A percentile compares a stretch with the other conserved stretches of the same genome.
phyloP scores from a whole-genome alignment of 2,329 filamentous ascomycete genomes.

The Epichloe amarillans region DNA sequence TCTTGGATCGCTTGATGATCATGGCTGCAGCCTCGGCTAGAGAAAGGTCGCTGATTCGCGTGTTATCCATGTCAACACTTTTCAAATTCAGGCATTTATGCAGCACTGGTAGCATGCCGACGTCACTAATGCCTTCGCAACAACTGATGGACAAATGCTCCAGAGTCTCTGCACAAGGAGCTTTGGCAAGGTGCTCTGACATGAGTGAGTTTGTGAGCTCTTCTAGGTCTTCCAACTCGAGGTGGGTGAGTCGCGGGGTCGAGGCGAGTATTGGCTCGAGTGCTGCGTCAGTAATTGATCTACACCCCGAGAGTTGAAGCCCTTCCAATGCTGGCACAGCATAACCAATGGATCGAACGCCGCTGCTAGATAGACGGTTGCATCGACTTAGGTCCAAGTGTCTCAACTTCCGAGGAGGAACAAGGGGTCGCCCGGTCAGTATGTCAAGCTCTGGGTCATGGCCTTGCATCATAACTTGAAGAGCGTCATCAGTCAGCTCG shows the following conservation, averaged over 20 bases:
- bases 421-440: slow-evolving; percentile 61
- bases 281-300: slow-evolving; percentile 57
- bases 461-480: slow-evolving; percentile 66
- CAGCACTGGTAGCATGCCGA: slow-evolving; percentile 70
- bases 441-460: slow-evolving; percentile 65
- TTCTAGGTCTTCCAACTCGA: slow-evolving; percentile 80
- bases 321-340: slow-evolving; percentile 71
- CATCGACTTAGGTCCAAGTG: slow-evolving; percentile 81
- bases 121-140: slow-evolving; percentile 74
- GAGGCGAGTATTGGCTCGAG: slow-evolving; percentile 62
- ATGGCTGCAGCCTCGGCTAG: slow-evolving; percentile 76
- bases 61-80: slow-evolving; percentile 84
- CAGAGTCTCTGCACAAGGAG: slow-evolving; percentile 58
- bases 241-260: slow-evolving; percentile 63
- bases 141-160: slow-evolving; percentile 80
- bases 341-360: slow-evolving; percentile 57
- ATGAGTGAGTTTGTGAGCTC: slow-evolving; percentile 64
- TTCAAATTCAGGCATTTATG: slow-evolving; percentile 57
- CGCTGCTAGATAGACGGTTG: slow-evolving; percentile 54
- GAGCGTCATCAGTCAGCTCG: slow-evolving; percentile 60
- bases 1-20: slow-evolving; percentile 49
- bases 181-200: slow-evolving; percentile 57
- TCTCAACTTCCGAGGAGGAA: slow-evolving; percentile 63
- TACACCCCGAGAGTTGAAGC: slow-evolving; percentile 68
- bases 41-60: slow-evolving; percentile 72